Evolutionary conservation across 2,329 filamentous ascomycete genomes (phyloP).

Genomic region (Alternaria incomplexa): DNA sequence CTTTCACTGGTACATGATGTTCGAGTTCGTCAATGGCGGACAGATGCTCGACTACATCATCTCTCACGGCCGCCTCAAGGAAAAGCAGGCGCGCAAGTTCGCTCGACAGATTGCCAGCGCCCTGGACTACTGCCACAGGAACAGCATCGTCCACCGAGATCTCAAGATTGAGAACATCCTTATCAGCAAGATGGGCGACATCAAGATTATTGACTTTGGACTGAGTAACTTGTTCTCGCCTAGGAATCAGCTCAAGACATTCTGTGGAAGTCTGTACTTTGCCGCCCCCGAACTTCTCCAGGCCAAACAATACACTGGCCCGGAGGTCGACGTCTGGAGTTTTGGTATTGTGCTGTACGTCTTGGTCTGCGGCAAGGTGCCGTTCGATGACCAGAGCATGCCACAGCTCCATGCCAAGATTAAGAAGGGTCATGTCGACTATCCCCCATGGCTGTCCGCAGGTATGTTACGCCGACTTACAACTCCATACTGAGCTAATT

Average conservation of each 20-base stretch:
- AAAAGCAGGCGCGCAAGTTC: constrained; percentile 98
- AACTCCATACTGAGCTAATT: constrained; percentile 3
- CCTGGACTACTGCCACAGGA: constrained; percentile 95
- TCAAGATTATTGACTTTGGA: constrained; percentile 99
- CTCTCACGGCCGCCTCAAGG: constrained; percentile 94
- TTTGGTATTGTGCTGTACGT: constrained; percentile 98
- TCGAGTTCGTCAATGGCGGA: constrained; percentile 97
- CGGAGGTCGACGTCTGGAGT: constrained; percentile 98
- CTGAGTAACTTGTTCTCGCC: constrained; percentile 96
- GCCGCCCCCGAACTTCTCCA: constrained; percentile 94
- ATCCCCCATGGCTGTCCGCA: constrained; percentile 88
- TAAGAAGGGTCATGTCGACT: constrained; percentile 95
- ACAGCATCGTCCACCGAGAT: constrained; percentile 97
- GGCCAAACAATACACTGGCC: constrained; percentile 91
- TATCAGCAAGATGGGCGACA: constrained; percentile 98
- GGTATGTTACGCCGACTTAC: constrained; percentile 62
- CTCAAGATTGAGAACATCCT: constrained; percentile 99
- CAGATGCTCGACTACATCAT: constrained; percentile 99
- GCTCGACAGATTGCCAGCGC: constrained; percentile 96
- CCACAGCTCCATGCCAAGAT: constrained; percentile 97
- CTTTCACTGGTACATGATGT: constrained; percentile 99
- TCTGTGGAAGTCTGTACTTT: constrained; percentile 97
- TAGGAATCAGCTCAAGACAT: constrained; percentile 85
- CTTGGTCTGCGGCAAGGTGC: constrained; percentile 94
- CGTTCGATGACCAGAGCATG: constrained; percentile 99